These are phyloP conservation scores for Mycena capillaripes DNA, from an alignment of 768 basidiomycete species.

Conservation along the genomic window DNA sequence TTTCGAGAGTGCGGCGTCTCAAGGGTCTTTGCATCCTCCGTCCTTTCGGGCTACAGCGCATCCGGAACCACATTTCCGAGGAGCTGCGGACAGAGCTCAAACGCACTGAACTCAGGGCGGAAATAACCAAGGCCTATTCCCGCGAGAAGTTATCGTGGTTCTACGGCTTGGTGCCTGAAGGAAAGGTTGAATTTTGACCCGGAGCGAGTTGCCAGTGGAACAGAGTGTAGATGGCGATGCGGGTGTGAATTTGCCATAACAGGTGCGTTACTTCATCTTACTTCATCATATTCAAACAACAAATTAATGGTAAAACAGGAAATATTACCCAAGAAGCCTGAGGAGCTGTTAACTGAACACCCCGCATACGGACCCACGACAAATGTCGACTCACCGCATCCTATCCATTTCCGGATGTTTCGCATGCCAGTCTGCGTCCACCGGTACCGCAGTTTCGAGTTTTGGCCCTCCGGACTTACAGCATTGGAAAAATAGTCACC, in stretches of 20 bases:
- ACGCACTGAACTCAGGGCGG: constrained; percentile 29
- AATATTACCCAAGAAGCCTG: background rate
- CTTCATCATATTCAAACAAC: too few species aligned
- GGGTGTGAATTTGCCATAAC: too few species aligned
- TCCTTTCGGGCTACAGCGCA: background rate
- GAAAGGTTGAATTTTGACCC: too few species aligned
- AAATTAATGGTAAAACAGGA: background rate
- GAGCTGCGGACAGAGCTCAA: background rate
- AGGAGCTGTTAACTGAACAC: background rate
- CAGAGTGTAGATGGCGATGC: too few species aligned
- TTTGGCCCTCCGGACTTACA: background rate
- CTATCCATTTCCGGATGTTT: background rate
- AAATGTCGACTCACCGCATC: background rate
- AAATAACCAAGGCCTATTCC: too few species aligned
- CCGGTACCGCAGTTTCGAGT: background rate
- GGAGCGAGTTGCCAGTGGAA: too few species aligned
- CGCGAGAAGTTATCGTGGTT: constrained; percentile 19
- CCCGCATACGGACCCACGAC: background rate
- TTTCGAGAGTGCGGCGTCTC: background rate
- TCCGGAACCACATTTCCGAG: background rate
- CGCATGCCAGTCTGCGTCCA: background rate
- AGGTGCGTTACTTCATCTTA: too few species aligned
- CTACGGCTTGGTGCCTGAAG: background rate
- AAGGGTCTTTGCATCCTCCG: background rate
- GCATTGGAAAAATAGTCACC: background rate